Evolutionary conservation across 106 monocot genomes (phyloP), one percentile per base, ranked within the genome.

Genomic region (Apostasia shenzhenica): DNA sequence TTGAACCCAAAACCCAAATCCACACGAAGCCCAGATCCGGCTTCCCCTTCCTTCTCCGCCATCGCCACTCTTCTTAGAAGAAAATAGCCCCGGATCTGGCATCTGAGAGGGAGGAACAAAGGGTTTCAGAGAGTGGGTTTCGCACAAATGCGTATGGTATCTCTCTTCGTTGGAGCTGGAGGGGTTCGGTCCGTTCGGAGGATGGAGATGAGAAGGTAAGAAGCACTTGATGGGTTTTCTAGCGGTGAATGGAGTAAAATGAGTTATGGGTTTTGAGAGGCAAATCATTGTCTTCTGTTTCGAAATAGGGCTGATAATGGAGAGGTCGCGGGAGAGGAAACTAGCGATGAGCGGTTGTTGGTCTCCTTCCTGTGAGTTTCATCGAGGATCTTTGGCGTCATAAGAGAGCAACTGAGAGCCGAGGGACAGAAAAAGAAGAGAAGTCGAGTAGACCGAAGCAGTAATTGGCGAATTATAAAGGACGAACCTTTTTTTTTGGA

Each of bases 1-100:
- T 48, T 86, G 91, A 42, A 95, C 74, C 91, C 91, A 95, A 64
- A 84, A 95, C 52, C 89, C 85, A 11, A 84, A 39, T 38, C 84
- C 88, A 72, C 88, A 88, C 42, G 82, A 40, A 1, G 73, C 70
- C 84, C 75, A 84, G 76, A 88, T 66, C 68, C 66, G 50, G 52
- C 63, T 6, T 57, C 2, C 9, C 13, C 2, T 38, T 41, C 2
- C 6, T 41, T 9, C 39, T 59, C 40, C 38, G 42, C 67, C 75
- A 41, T 59, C 67, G 45, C 48, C 45, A 12, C 12, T 44, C 55
- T 37, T 69, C 72, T n/a, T 73, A 53, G 48, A 42, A 14, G 69
- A 13, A 38, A 6, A 26, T 39, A 45, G 1, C 51, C 3, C 6
- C 2, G 37, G 45, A 9, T 41, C n/a, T 55, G 55, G 60, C 59